These are phyloP conservation scores for Beta macrorhiza DNA, from an alignment of 179 eudicot genomes.

Conservation along the genomic window DNA sequence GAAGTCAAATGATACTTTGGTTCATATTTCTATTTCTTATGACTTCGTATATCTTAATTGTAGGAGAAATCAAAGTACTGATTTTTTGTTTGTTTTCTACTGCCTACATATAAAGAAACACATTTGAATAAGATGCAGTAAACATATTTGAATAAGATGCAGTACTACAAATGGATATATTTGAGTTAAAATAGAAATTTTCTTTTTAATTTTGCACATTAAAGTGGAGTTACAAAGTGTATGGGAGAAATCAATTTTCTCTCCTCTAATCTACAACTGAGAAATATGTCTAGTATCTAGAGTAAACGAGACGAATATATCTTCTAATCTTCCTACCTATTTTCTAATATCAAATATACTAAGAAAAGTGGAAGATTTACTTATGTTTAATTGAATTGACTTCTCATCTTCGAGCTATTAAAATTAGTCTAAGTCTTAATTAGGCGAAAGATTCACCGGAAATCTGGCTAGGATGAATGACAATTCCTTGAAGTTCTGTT, in stretches of 20 bases:
- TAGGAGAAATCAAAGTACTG: too few relatives aligned
- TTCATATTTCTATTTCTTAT: too few relatives aligned
- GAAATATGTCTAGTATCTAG: neutral
- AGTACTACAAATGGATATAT: too few relatives aligned
- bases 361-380: neutral
- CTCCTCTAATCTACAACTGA: neutral
- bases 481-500: conserved; percentile 17
- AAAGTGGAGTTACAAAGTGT: neutral
- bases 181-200: too few relatives aligned
- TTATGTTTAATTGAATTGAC: neutral
- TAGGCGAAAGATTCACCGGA: conserved; percentile 4
- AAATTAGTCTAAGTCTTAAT: neutral
- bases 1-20: too few relatives aligned
- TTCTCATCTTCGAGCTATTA: neutral
- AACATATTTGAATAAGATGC: too few relatives aligned
- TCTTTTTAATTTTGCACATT: too few relatives aligned
- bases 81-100: too few relatives aligned
- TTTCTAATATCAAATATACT: neutral
- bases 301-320: neutral
- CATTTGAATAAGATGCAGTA: too few relatives aligned
- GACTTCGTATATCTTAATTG: too few relatives aligned
- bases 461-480: conserved; percentile 10
- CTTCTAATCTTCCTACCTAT: neutral
- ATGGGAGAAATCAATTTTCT: neutral
- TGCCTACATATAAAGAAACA: too few relatives aligned